These are phyloP conservation scores for Dalbergia cultrata DNA, from an alignment of 306 rosid genomes.

Conservation along the genomic window DNA sequence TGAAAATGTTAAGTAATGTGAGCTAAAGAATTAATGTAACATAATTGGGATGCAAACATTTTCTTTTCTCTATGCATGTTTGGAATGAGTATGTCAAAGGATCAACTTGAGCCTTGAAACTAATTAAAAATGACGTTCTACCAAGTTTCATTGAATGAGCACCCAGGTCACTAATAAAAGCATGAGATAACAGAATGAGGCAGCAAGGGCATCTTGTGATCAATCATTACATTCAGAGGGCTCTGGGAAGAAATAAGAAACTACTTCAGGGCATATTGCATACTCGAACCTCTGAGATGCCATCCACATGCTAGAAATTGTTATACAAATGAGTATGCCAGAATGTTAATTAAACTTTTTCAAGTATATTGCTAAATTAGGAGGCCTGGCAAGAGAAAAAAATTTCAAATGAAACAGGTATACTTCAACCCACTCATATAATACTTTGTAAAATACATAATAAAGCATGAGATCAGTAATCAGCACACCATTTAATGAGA, in stretches of 20 bases:
- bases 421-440: constrained; percentile 42
- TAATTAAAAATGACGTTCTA: neutral
- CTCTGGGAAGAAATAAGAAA: neutral
- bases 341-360: constrained; percentile 7
- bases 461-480: constrained; percentile 28
- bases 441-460: constrained; percentile 37
- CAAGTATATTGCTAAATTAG: constrained; percentile 27
- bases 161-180: neutral
- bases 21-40: no score
- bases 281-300: constrained; percentile 3
- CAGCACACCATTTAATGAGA: constrained; percentile 38
- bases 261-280: neutral
- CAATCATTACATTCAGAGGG: constrained; percentile 15
- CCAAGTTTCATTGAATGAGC: neutral
- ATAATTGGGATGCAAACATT: no score
- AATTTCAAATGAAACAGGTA: constrained; percentile 29
- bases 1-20: no score
- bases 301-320: constrained; percentile 31
- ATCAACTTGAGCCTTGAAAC: neutral
- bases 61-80: no score
- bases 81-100: neutral
- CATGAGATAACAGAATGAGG: neutral
- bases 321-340: constrained; percentile 9
- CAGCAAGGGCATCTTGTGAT: constrained; percentile 20
- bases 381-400: constrained; percentile 37